Evolutionary conservation across 2,329 filamentous ascomycete species (phyloP), one percentile per base, ranked within the genome.

Genomic region (Trichoderma oligosporum): DNA sequence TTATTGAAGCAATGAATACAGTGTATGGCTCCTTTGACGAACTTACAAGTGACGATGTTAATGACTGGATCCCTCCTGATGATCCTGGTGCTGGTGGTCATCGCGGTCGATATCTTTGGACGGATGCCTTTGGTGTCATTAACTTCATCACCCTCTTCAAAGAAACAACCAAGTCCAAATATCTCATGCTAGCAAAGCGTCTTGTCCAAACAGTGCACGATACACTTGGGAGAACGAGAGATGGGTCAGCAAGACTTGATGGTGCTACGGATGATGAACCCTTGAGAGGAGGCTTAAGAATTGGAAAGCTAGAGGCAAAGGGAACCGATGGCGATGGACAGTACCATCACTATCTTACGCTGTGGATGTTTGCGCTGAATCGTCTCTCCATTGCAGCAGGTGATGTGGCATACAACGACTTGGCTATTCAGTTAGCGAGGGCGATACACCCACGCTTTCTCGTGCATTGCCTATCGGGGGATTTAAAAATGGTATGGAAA

Each of bases 281-380:
- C 1, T 65, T 85, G 0, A 70, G 70, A 2, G 82, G 82, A 2
- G 82, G 82, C 0, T 66, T 85, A 35, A 73, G 82, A 1, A 84
- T 84, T 58, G 82, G 82, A 24, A 85, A 84, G 65, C 60, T 73
- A 11, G 70, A 77, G 2, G 79, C 71, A 11, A 55, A 60, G 0
- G 81, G 81, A 0, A 64, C 70, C 1, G 81, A 84, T 52, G 73
- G 76, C 7, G 82, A 85, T 65, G 82, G 82, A 2, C 82, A 85
- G 65, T 84, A 85, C 59, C 80, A 83, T 61, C 82, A 84, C 62
- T 84, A 84, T 61, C 70, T 84, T 18, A 84, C 81, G 0, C 64
- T 84, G 4, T 85, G 82, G 82, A 83, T 84, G 81, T 84, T 83
- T 64, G 81, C 82, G 2, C 71, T 85, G 4, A 83, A 82, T 63